Evolutionary conservation across 208 protist species (phyloP), one percentile per base, ranked within the genome.

Genomic region (Novymonas esmeraldas): DNA sequence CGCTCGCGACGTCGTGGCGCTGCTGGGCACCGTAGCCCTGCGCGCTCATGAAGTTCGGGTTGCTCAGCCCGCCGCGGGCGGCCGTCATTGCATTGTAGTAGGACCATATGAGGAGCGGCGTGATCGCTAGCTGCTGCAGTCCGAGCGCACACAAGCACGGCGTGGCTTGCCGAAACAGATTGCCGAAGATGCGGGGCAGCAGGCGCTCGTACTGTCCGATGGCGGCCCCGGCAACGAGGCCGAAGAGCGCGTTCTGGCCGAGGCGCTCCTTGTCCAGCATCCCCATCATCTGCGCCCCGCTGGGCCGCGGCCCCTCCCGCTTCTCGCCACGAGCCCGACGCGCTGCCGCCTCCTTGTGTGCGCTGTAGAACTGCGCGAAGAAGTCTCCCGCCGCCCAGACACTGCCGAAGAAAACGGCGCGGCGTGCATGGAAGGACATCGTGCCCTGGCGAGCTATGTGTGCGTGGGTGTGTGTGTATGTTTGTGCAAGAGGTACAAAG

Each of bases 81-180:
- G 78, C 78, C 2, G 90, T 95, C 62, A 85, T 83, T 33, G 64
- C 57, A 60, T 89, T 90, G 69, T 90, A 87, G 65, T 95, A 95
- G 28, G 59, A 54, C 51, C 81, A 82, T 29, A 89, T 58, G 14
- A 88, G 45, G 22, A 88, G 45, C 7, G 90, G 90, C 20, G 83
- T 94, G 45, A 90, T 51, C 29, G 85, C 60, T 1, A 94, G 29
- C 72, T 95, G 90, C 60, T 92, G 90, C 0, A 79, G 52, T 6
- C 70, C 66, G 5, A 95, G 76, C 0, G 78, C 74, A n/a, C 67
- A 76, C 24, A 91, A 41, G 41, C 76, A 81, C 29, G 78, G 46
- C 10, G 77, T 73, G 42, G 73, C 72, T 9, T 63, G 64, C 26
- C 79, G 42, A 10, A 70, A 42, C 14, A 90, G 52, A 2, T 24